Evolutionary conservation across 768 basidiomycete genomes (phyloP).

Genomic region (Gloeostereum incarnatum): DNA sequence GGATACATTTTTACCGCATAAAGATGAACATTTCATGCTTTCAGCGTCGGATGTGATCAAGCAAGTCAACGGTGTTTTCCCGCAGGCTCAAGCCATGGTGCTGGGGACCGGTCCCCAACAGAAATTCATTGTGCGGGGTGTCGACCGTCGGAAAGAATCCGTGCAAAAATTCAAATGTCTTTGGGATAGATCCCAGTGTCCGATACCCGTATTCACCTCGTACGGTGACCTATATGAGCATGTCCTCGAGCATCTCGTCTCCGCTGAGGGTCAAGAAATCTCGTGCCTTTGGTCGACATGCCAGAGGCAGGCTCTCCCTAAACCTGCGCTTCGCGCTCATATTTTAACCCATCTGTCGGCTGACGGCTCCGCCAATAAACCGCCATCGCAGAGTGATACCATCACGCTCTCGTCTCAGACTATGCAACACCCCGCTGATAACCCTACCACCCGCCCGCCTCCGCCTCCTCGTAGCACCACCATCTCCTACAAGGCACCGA

Average conservation of each 20-base stretch:
- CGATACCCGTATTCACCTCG: constrained; percentile 32
- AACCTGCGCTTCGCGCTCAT: constrained; percentile 50
- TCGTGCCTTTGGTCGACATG: constrained; percentile 74
- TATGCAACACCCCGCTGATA: constrained; percentile 44
- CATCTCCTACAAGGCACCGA: constrained; percentile 50
- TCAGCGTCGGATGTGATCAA: constrained; percentile 93
- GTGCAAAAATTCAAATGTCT: constrained; percentile 66
- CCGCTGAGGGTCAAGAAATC: constrained; percentile 30
- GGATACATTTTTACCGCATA: constrained; percentile 60
- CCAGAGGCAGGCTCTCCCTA: constrained; percentile 32
- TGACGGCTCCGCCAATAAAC: constrained; percentile 41
- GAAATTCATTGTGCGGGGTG: constrained; percentile 83
- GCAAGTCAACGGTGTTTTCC: constrained; percentile 79
- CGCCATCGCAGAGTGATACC: constrained; percentile 64
- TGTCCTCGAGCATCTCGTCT: constrained; percentile 47
- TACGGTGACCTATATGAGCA: constrained; percentile 70
- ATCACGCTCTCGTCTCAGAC: constrained; percentile 55
- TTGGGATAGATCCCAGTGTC: constrained; percentile 62
- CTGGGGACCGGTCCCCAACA: constrained; percentile 60
- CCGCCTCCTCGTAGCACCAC: constrained; percentile 64
- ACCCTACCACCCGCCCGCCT: constrained; percentile 58
- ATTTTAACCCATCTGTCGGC: constrained; percentile 70
- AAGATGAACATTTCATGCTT: constrained; percentile 46
- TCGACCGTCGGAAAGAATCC: constrained; percentile 57
- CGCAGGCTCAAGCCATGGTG: constrained; percentile 83